Evolutionary conservation across 2,329 filamentous ascomycete species (phyloP).

Genomic region (Monosporascus sp.): DNA sequence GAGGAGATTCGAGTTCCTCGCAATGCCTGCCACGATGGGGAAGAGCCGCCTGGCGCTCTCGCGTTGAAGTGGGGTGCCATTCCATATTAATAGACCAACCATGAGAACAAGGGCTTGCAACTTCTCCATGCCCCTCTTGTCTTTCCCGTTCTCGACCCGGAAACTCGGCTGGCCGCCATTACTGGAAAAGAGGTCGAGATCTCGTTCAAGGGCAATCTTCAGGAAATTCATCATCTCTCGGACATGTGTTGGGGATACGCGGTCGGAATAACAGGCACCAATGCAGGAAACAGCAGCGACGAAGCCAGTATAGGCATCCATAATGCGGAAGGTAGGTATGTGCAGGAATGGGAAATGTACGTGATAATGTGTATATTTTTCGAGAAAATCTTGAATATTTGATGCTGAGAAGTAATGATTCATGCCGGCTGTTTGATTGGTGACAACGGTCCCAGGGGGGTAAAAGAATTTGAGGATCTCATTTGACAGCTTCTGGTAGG

Average conservation of each 20-base stretch:
- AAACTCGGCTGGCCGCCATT: conserved; percentile 30
- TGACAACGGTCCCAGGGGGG: conserved; percentile 51
- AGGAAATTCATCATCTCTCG: conserved; percentile 64
- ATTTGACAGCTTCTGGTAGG: conserved; percentile 49
- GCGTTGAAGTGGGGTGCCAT: conserved; percentile 62
- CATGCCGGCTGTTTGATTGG: conserved; percentile 48
- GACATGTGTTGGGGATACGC: conserved; percentile 54
- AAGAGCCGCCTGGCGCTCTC: conserved; percentile 58
- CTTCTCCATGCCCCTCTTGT: conserved; percentile 53
- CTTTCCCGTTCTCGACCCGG: conserved; percentile 34
- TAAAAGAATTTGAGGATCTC: conserved; percentile 54
- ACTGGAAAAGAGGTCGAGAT: conserved; percentile 43
- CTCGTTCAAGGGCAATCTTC: conserved; percentile 53
- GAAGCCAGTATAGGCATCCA: conserved; percentile 61
- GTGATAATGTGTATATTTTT: conserved; percentile 68
- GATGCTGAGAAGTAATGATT: conserved; percentile 61
- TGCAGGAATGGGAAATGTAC: conserved; percentile 71
- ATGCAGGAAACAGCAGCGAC: conserved; percentile 67
- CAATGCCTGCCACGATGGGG: conserved; percentile 50
- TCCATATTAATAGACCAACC: conserved; percentile 61
- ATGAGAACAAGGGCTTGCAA: conserved; percentile 62
- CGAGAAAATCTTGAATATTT: conserved; percentile 66
- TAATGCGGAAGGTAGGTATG: conserved; percentile 64
- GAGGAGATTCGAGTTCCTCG: conserved; percentile 53
- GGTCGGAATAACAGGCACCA: conserved; percentile 69